Base-by-base conservation (phyloP, 345 rosid species). In the Rhodomyrtus tomentosa region DNA sequence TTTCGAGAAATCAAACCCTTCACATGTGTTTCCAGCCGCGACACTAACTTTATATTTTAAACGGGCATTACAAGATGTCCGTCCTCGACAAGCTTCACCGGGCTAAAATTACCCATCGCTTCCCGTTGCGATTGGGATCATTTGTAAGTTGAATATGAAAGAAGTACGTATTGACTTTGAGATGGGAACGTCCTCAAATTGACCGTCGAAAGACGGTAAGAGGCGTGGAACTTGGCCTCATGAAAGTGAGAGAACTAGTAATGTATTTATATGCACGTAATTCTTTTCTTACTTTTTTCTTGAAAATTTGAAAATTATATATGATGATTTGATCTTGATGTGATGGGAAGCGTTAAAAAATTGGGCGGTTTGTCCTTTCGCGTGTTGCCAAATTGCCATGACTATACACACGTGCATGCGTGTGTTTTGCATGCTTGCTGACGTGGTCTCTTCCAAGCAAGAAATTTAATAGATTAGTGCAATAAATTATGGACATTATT, bases 81-180 rank as follows among this genome's bases (percentile, higher is more conserved):
- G 45, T 16, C 24, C 76, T 36, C 45, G 7, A 68, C 24, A 18
- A 32, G 45, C 45, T 68, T 68, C 0, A 4, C 76, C 14, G 6
- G 76, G 18, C 45, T 18, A 18, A 68, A 68, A 68, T 68, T 2
- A 32, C 45, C 1, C 18, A 0, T 68, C 20, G 42, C 32, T 9
- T 32, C 76, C 8, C 5, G 45, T 1, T 36, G 24, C 0, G 2
- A 18, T 5, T 5, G 0, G 38, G 76, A 10, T 0, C 0, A 32
- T 68, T 9, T 18, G 18, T 13, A 3, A 0, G 2, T 8, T 42
- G 16, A 68, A 32, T 7, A 32, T n/a, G 79, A 68, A 32, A 36
- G 45, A 68, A 68, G 11, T 36, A 68, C 3, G 3, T 20, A 32
- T 36, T 68, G 79, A 68, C 79, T 68, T 68, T 18, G 40, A 68